phyloP scores from a whole-genome alignment of 2,329 filamentous ascomycete species.

The Biscogniauxia marginata region DNA sequence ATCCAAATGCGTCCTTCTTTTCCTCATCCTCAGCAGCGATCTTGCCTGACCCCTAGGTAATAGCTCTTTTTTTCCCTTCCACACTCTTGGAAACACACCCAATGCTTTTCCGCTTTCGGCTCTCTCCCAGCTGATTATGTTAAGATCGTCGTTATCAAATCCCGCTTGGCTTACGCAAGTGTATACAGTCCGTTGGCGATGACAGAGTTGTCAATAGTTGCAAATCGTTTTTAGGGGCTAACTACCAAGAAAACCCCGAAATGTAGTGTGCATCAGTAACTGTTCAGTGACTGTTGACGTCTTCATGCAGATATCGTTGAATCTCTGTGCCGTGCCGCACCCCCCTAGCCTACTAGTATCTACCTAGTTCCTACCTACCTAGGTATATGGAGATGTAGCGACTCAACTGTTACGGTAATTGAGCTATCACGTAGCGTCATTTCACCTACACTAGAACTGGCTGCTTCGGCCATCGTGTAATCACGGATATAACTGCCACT shows the following conservation, averaged over 20 bases:
- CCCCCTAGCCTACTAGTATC: too few species aligned
- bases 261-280: neutral
- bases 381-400: too few species aligned
- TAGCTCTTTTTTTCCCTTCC: neutral
- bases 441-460: too few species aligned
- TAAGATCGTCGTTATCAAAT: neutral
- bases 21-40: neutral
- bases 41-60: neutral
- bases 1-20: neutral
- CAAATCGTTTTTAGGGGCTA: neutral
- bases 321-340: too few species aligned
- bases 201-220: neutral
- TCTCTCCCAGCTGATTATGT: neutral
- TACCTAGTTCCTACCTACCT: too few species aligned
- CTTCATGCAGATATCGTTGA: too few species aligned
- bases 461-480: too few species aligned
- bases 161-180: neutral
- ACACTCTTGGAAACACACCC: too few species aligned
- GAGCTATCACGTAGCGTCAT: too few species aligned
- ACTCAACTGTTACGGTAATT: too few species aligned
- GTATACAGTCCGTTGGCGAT: neutral
- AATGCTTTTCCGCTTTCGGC: too few species aligned
- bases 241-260: neutral
- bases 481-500: too few species aligned
- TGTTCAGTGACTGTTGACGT: neutral